Percentiles rank a stretch among this genome's conserved stretches.
Conservation (phyloP, 2,329 filamentous ascomycete genomes). For the Pezicula neosporulosa region DNA sequence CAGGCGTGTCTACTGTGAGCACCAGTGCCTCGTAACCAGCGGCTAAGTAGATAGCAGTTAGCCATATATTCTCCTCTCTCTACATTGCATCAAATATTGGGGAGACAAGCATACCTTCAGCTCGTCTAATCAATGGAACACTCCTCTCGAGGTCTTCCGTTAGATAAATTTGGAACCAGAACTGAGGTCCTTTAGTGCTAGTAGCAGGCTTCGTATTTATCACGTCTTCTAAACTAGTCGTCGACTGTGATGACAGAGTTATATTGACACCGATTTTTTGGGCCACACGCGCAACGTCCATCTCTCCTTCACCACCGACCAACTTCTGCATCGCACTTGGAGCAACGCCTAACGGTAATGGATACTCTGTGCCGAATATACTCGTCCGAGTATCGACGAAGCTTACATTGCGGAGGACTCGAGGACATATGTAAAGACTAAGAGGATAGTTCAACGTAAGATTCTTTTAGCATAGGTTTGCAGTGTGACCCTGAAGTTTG, state of each 20-base stretch:
- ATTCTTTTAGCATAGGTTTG: no score
- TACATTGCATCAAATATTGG: background rate
- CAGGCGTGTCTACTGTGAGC: conserved; percentile 51
- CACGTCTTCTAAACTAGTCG: conserved; percentile 46
- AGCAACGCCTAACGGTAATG: conserved; percentile 55
- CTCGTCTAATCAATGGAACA: conserved; percentile 40
- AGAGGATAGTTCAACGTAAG: no score
- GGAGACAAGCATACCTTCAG: conserved; percentile 32
- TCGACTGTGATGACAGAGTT: conserved; percentile 57
- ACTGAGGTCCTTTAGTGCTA: conserved; percentile 6
- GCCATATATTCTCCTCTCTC: no score
- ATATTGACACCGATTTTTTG: conserved; percentile 48
- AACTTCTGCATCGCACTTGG: conserved; percentile 59
- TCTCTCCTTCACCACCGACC: conserved; percentile 58
- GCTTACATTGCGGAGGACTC: no score
- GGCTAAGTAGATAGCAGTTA: background rate
- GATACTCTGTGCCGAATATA: conserved; percentile 22
- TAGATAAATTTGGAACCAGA: conserved; percentile 57
- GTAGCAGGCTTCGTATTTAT: conserved; percentile 10
- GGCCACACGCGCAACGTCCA: conserved; percentile 48
- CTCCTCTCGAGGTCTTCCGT: conserved; percentile 47
- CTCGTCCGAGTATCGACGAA: no score
- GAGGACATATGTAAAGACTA: no score
- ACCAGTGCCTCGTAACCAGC: conserved; percentile 46
- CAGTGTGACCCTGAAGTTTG: background rate